phyloP scores from a whole-genome alignment of 129 eudicot species.

The Tagetes patula region DNA sequence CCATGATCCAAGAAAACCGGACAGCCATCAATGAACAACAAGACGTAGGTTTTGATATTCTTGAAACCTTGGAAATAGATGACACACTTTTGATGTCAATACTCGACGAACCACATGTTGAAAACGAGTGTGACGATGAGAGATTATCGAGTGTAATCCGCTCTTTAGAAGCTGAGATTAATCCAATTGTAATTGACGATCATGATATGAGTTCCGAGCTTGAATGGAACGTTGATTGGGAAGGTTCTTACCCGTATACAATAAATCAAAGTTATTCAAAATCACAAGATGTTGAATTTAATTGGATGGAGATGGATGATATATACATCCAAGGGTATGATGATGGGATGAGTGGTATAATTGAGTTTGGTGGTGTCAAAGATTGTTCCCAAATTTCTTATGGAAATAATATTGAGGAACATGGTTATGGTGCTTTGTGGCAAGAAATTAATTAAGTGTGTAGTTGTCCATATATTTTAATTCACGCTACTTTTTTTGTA shows the following conservation, averaged over 20 bases:
- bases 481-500: constrained; percentile 29
- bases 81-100: constrained; percentile 53
- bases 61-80: constrained; percentile 38
- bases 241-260: constrained; percentile 23
- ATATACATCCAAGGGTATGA: constrained; percentile 31
- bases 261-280: constrained; percentile 26
- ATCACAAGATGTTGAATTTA: constrained; percentile 35
- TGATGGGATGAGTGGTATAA: constrained; percentile 29
- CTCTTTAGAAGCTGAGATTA: constrained; percentile 66
- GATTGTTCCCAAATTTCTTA: constrained; percentile 35
- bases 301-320: constrained; percentile 62
- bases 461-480: constrained; percentile 28
- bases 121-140: constrained; percentile 55
- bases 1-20: constrained; percentile 48
- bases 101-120: constrained; percentile 58
- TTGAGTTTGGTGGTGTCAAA: constrained; percentile 34
- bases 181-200: constrained; percentile 32
- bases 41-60: constrained; percentile 11
- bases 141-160: constrained; percentile 46
- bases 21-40: constrained; percentile 28
- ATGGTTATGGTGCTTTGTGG: constrained; percentile 42
- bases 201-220: constrained; percentile 28
- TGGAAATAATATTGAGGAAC: constrained; percentile 42
- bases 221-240: constrained; percentile 33
- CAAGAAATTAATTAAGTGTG: constrained; percentile 37